Evolutionary conservation across 169 alveolate species (phyloP).

Genomic region (Besnoitia besnoiti): DNA sequence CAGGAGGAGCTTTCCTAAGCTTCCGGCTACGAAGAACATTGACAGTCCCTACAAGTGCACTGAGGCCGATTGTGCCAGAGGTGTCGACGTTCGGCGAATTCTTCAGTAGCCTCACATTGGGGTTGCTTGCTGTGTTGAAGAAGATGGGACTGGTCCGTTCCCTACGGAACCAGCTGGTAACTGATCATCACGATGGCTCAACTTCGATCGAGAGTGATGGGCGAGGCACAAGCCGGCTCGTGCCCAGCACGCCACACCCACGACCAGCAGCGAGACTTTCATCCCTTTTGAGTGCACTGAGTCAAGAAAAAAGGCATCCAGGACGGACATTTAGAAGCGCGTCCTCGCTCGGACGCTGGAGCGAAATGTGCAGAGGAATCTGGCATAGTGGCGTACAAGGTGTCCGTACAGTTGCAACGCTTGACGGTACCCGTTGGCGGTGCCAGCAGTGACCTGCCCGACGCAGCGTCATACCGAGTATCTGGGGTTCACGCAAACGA

Average conservation of each 20-base stretch:
- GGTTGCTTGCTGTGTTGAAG: not conserved
- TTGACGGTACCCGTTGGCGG: not conserved
- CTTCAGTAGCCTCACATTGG: not conserved
- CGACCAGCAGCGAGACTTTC: not conserved
- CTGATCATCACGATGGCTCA: not conserved
- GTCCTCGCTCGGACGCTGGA: not conserved
- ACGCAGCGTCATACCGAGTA: no score
- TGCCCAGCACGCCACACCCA: not conserved
- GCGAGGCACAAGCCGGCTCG: not conserved
- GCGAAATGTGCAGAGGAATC: not conserved
- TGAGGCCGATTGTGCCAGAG: not conserved
- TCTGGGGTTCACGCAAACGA: no score
- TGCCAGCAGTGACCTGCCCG: not conserved
- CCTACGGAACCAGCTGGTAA: not conserved
- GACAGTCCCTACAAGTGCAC: not conserved
- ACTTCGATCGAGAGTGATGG: not conserved
- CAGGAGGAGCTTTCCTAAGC: not conserved
- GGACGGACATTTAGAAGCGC: not conserved
- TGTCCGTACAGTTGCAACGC: not conserved
- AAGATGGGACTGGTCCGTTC: not conserved
- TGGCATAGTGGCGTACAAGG: not conserved
- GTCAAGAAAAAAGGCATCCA: not conserved
- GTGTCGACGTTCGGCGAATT: not conserved
- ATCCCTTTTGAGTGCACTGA: not conserved
- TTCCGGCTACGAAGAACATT: constrained; percentile 7